Base-by-base conservation (phyloP, 2,329 filamentous ascomycete species). In the Gnomoniopsis sp. region DNA sequence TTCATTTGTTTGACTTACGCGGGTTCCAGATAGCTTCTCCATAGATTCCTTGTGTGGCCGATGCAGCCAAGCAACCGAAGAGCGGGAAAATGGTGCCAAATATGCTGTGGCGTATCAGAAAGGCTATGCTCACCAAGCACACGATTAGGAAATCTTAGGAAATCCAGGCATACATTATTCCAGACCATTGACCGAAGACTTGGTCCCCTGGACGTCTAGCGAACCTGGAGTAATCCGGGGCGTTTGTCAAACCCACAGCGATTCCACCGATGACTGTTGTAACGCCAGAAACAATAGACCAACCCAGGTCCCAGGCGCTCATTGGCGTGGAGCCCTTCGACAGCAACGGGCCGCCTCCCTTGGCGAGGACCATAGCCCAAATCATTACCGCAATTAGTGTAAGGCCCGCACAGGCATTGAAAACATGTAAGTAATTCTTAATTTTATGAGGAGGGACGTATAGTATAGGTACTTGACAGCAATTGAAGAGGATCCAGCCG, bases 271-370 rank as follows among this genome's bases (percentile, higher is more conserved):
- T 69, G 57, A 74, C 69, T 53, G 69, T 66, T 63, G 75, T 76
- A 59, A 76, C 71, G 44, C 72, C 74, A 17, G 64, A 63, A 62
- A 75, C 70, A 55, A 75, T 66, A 49, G 68, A 65, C 73, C 74
- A 76, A 33, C 72, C 74, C 1, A 74, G 68, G 2, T 63, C 64
- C 0, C 66, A 61, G 6, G 67, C 65, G 3, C 63, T 66, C 14
- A 66, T 62, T 21, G 66, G 60, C 11, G 65, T 65, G n/a, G 66
- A 65, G 3, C 65, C 61, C 1, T 66, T 65, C 3, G 68, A 71
- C 19, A 69, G 62, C 49, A 72, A 64, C n/a, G 62, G 61, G 10
- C 62, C 59, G 36, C 67, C 55, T n/a, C 68, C 69, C 19, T 59
- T 62, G 3, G 68, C 67, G 23, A 65, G 52, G 41, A 64, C 63